Base-by-base conservation (phyloP, 1,284 basidiomycete species). In the Thecaphora thlaspeos region DNA sequence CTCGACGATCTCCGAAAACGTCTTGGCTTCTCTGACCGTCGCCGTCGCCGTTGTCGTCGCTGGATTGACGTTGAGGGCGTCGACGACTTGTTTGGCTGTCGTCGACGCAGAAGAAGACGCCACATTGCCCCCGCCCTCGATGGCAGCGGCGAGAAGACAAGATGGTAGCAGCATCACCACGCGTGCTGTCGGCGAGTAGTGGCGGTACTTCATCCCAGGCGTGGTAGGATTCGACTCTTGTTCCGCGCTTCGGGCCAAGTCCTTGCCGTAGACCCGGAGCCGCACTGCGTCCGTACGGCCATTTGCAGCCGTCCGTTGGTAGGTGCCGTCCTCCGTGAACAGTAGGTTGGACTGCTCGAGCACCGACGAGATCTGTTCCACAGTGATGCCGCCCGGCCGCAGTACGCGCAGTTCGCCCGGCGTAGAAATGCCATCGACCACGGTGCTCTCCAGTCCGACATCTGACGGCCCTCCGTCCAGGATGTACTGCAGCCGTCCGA, bases 151-250 rank as follows among this genome's bases (percentile, higher is more conserved):
- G 23, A 56, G 56, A 2, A 60, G 49, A 24, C 43, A 37, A 2
- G 62, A 46, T 2, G 57, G 30, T 1, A 70, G 47, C 36, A 71
- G 50, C 46, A 75, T 54, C 0, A 74, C 46, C 0, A 77, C 75
- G 5, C 60, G 53, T 2, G 75, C 73, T 0, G 70, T 82, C 1
- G 94, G 94, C 23, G 92, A 89, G 78, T 99, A 99, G 80, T 99
- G 95, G 46, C 89, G 84, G 78, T 99, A 99, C 80, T 99, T 99
- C 93, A 97, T 96, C n/a, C 95, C 95, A 0, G 95, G 95, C 0
- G 95, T 98, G 1, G 91, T 93, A 2, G 94, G 94, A 24, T 73
- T 67, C 28, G 49, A 52, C 41, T 75, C 71, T 28, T 62, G 51
- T 24, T 57, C 48, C 1, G 38, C 43, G 37, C 65, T 68, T 10